Conservation (phyloP, 148 eudicot species). For the Dysphania ambrosioides region DNA sequence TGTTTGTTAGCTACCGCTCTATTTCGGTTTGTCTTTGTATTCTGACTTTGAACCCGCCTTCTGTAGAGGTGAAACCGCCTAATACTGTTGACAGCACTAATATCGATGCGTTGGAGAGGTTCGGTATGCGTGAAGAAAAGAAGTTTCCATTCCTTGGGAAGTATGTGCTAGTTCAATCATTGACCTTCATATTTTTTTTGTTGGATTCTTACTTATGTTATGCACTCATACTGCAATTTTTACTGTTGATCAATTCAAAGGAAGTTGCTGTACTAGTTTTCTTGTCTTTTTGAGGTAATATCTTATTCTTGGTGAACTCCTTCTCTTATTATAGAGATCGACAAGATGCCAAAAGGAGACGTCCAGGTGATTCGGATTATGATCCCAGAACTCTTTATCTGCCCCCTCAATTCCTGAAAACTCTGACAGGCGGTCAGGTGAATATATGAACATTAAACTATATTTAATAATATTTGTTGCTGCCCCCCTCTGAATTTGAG, state of each 20-base stretch:
- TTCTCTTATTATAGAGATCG: constrained; percentile 50
- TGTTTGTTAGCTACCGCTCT: not conserved
- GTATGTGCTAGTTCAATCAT: constrained; percentile 42
- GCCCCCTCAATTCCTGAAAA: constrained; percentile 70
- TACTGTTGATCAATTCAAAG: not conserved
- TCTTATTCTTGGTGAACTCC: constrained; percentile 7
- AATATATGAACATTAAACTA: constrained; percentile 1
- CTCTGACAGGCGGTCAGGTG: constrained; percentile 82
- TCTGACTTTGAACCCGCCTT: not conserved
- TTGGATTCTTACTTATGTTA: not conserved
- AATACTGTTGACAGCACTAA: constrained; percentile 29
- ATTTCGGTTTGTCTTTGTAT: not conserved
- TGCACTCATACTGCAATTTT: not conserved
- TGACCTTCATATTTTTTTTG: not conserved
- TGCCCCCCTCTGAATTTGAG: constrained; percentile 7
- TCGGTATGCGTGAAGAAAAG: constrained; percentile 68
- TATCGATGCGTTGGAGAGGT: constrained; percentile 60
- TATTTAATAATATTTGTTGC: constrained; percentile 3
- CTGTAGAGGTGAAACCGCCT: constrained; percentile 43
- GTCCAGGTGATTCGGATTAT: constrained; percentile 70
- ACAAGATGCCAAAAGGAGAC: constrained; percentile 69
- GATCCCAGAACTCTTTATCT: constrained; percentile 81
- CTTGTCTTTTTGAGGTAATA: not conserved
- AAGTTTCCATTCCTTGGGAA: constrained; percentile 70
- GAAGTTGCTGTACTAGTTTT: not conserved